Evolutionary conservation across 2,329 filamentous ascomycete genomes (phyloP).

Genomic region (Aspergillus chevalieri): DNA sequence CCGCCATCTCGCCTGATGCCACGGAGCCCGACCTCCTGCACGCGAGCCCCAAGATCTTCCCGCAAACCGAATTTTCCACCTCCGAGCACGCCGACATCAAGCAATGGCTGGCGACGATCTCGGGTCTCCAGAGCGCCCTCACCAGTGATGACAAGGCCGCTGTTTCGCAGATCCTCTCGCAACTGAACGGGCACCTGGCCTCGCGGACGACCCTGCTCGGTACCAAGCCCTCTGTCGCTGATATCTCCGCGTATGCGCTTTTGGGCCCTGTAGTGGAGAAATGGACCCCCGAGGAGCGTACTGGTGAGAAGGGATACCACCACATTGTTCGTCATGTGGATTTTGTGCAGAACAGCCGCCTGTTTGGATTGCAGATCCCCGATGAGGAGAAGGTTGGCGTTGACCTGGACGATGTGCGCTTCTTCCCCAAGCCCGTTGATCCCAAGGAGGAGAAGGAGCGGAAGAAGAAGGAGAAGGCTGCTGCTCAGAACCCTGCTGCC

Average conservation of each 20-base stretch:
- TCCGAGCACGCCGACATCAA: conserved; percentile 80
- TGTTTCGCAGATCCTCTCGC: conserved; percentile 61
- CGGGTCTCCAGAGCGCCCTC: conserved; percentile 56
- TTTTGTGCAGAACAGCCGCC: conserved; percentile 83
- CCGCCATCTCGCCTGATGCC: conserved; percentile 32
- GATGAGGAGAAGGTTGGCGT: conserved; percentile 71
- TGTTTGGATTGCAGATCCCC: conserved; percentile 63
- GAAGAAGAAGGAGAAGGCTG: conserved; percentile 86
- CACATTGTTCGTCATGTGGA: conserved; percentile 88
- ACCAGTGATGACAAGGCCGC: conserved; percentile 49
- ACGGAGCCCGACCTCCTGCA: conserved; percentile 40
- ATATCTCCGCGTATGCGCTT: conserved; percentile 74
- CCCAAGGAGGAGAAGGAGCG: conserved; percentile 94
- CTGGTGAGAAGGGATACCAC: conserved; percentile 80
- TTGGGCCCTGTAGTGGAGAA: conserved; percentile 68
- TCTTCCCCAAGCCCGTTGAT: conserved; percentile 82
- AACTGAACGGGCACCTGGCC: conserved; percentile 80
- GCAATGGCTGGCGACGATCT: conserved; percentile 77
- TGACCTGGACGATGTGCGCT: conserved; percentile 72
- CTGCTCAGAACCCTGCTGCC: conserved; percentile 27
- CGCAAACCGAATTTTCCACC: conserved; percentile 63
- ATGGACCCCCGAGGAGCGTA: conserved; percentile 81
- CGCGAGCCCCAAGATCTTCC: conserved; percentile 58
- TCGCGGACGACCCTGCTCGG: conserved; percentile 85
- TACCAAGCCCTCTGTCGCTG: conserved; percentile 80